Evolutionary conservation across 306 rosid species (phyloP), one percentile per base, ranked within the genome.

Genomic region (Oxytropis ochrocephala): DNA sequence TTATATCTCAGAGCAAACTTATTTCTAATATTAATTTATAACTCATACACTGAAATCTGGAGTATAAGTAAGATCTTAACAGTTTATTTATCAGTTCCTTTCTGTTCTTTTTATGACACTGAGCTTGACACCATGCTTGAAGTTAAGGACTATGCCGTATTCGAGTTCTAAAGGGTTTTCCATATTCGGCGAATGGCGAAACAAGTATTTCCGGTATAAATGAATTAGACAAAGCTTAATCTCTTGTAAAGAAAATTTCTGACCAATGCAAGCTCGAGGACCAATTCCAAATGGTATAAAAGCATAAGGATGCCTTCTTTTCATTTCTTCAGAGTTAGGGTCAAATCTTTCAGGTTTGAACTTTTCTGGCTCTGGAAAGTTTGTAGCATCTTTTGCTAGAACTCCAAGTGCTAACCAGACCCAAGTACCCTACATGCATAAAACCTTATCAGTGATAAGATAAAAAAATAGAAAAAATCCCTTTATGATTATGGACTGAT

Each of bases 331-430:
- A 72, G 82, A 65, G 5, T 79, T 81, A 46, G 95, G 95, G 50
- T 91, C 95, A 76, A 94, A 94, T 78, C 99, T 85, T 81, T 89
- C 96, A 8, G 97, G 99, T 73, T 67, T 88, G 81, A 94, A 94
- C 85, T 87, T 85, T 10, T 91, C 92, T 70, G 99, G 99, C 79
- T 91, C 99, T 3, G 95, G 88, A 79, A 89, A 91, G 72, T 88
- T 83, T 64, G 11, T 84, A 4, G 96, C 91, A 69, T 94, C 99
- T 73, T 94, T 94, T 5, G 97, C 91, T 70, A 91, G 75, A 67
- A 89, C 97, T 65, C 99, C 99, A 11, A 75, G 90, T 3, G 97
- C 92, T 65, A 91, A 72, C 99, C 99, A 94, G 8, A 94, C 95
- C 99, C 99, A 94, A 18, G 97, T 88, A 1, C 99, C 97, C 99